Evolutionary conservation across 2,329 filamentous ascomycete species (phyloP), one percentile per base, ranked within the genome.

Genomic region (Penicillium sp.): DNA sequence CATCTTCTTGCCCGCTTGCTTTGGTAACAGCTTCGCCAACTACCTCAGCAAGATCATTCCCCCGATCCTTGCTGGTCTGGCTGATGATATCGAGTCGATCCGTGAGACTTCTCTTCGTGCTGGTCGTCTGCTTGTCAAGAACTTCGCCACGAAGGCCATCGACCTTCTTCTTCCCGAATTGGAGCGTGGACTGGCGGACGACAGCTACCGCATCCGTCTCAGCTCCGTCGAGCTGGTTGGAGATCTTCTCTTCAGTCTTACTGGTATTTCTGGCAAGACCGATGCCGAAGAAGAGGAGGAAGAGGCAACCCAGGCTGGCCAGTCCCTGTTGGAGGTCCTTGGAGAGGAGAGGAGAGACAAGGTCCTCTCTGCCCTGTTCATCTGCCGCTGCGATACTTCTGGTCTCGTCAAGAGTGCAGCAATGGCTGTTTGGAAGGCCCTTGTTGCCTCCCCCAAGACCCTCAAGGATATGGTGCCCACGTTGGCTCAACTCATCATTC

Each of bases 1-100:
- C 76, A 97, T 99, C 62, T 99, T 96, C 82, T 85, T 99, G 76
- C 94, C 94, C 12, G 94, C 96, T 48, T 99, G 94, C 76, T 99
- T 99, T 66, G 94, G 94, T 66, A 99, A 99, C 81, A 95, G 92
- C 72, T 99, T 99, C 68, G 88, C 94, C 63, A 91, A 90, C 69
- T 99, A 99, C 68, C 86, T 99, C 56, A 90, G 87, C 74, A 91
- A 87, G 69, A 96, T 99, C 65, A 96, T 99, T 64, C 95, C 94
- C 16, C 89, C 94, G 18, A 97, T 99, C 65, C 81, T 99, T 58
- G 86, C 90, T 59, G 95, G 95, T 65, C 81, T 99, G 70, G 95
- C 94, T 31, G 94, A 99, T 70, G 94, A 99, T 65, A 80, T 97
- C 48, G 94, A 99, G 70, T 92, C 92, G 1, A 99, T 99, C 65